Percentiles rank a stretch among this genome's conserved stretches.
Conservation (phyloP, 140 eudicot genomes). For the Anethum foeniculum region DNA sequence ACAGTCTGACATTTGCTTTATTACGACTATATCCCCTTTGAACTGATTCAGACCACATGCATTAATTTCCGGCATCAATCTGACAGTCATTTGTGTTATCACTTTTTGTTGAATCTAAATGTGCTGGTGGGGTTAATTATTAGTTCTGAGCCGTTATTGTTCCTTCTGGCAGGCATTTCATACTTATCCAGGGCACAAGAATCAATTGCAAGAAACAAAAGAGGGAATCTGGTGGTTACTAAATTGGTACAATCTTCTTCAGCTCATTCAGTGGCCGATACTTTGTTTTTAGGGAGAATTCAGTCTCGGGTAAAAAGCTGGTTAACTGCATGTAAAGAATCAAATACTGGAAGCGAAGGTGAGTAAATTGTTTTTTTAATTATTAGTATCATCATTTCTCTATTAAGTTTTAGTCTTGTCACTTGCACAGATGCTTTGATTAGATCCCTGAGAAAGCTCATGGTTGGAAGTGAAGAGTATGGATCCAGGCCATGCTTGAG, state of each 20-base stretch:
- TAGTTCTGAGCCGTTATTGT: not conserved
- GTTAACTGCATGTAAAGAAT: conserved; percentile 49
- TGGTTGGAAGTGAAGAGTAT: conserved; percentile 51
- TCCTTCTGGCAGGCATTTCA: conserved; percentile 65
- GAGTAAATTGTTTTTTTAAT: conserved; percentile 15
- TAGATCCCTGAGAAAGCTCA: conserved; percentile 58
- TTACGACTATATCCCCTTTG: not conserved
- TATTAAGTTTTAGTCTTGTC: not conserved
- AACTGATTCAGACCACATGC: not conserved
- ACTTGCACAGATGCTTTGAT: conserved; percentile 60
- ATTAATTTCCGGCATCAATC: not conserved
- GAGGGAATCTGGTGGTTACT: conserved; percentile 30
- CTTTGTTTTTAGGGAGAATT: conserved; percentile 55
- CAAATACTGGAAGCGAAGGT: conserved; percentile 50
- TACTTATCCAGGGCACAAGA: conserved; percentile 94
- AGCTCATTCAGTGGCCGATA: conserved; percentile 67
- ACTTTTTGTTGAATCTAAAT: not conserved
- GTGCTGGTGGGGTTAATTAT: not conserved
- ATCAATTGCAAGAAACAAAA: conserved; percentile 34
- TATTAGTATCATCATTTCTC: not conserved
- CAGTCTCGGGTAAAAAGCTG: conserved; percentile 63
- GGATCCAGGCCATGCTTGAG: conserved; percentile 77
- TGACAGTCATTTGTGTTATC: not conserved
- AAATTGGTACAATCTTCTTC: conserved; percentile 35
- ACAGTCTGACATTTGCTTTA: not conserved